phyloP scores from a whole-genome alignment of 1,284 basidiomycete genomes.

The Violaceomyces palustris region DNA sequence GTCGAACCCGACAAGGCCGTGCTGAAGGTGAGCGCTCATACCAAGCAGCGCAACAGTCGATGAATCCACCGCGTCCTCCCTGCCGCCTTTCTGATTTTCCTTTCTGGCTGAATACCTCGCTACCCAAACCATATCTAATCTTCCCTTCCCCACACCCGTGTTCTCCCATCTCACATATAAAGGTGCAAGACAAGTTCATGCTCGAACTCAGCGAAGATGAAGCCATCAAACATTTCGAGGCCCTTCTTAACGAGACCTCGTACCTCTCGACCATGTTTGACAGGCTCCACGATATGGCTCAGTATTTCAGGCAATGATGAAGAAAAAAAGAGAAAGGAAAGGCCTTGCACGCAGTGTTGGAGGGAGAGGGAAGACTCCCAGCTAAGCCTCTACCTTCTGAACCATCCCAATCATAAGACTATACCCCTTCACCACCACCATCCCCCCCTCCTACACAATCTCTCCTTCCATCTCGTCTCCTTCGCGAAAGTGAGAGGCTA shows the following conservation, averaged over 20 bases:
- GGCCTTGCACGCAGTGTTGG: too few species aligned
- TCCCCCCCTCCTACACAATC: too few species aligned
- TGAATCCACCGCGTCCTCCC: too few species aligned
- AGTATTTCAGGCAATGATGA: slow-evolving; percentile 43
- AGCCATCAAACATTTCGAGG: slow-evolving; percentile 94
- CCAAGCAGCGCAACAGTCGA: too few species aligned
- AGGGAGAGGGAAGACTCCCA: too few species aligned
- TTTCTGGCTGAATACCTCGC: too few species aligned
- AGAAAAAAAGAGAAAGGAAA: neutral
- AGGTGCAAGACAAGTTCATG: slow-evolving; percentile 95
- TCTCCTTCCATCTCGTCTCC: too few species aligned
- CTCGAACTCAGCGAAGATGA: slow-evolving; percentile 66
- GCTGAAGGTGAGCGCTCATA: slow-evolving; percentile 59
- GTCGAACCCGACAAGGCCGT: slow-evolving; percentile 64
- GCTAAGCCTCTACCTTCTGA: too few species aligned
- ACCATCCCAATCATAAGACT: too few species aligned
- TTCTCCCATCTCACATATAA: too few species aligned
- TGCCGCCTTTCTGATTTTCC: neutral
- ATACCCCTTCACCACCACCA: too few species aligned
- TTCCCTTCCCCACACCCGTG: slow-evolving; percentile 59
- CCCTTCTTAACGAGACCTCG: slow-evolving; percentile 85
- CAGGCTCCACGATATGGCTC: slow-evolving; percentile 50
- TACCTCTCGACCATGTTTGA: slow-evolving; percentile 82
- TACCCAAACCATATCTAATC: slow-evolving; percentile 55
- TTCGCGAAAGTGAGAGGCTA: too few species aligned